A percentile compares a stretch with the other conserved stretches of the same genome.
Evolutionary conservation across 1,139 yeast species (phyloP).

Genomic region (Nakaseomyces sp.): DNA sequence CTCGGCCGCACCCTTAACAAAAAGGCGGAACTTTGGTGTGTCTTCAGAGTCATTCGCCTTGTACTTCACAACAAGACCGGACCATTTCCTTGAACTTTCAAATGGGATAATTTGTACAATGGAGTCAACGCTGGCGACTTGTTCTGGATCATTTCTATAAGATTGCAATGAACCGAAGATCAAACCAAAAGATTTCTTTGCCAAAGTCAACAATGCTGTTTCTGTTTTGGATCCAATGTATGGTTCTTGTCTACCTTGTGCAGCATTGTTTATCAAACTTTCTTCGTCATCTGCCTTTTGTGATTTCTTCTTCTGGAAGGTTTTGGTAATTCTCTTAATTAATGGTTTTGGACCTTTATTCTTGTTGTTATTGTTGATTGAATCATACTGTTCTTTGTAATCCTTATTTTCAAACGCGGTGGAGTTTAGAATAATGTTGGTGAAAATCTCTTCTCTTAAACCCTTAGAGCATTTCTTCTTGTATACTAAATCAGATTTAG

Average conservation of each 20-base stretch:
- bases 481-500: constrained; percentile 31
- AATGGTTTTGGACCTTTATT: constrained; percentile 6
- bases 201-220: constrained; percentile 71
- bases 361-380: constrained; percentile 7
- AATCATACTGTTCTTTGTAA: constrained; percentile 14
- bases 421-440: constrained; percentile 69
- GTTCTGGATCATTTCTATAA: constrained; percentile 32
- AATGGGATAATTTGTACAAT: constrained; percentile 76
- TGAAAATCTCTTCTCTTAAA: constrained; percentile 37
- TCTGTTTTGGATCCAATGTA: constrained; percentile 92
- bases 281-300: constrained; percentile 13
- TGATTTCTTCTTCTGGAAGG: constrained; percentile 1
- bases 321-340: constrained; percentile 2
- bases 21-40: constrained; percentile 45
- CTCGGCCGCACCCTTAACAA: constrained; percentile 92
- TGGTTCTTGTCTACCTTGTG: constrained; percentile 38
- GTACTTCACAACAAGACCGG: constrained; percentile 59
- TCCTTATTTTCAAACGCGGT: constrained; percentile 73
- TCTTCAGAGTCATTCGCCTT: constrained; percentile 22
- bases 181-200: constrained; percentile 47
- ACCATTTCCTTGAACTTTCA: constrained; percentile 89
- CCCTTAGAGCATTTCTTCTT: constrained; percentile 23
- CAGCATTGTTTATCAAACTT: constrained; percentile 15
- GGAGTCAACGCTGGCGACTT: constrained; percentile 28
- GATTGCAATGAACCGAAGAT: constrained; percentile 34